phyloP scores from a whole-genome alignment of 2,329 filamentous ascomycete species.

The Oidium heveae region DNA sequence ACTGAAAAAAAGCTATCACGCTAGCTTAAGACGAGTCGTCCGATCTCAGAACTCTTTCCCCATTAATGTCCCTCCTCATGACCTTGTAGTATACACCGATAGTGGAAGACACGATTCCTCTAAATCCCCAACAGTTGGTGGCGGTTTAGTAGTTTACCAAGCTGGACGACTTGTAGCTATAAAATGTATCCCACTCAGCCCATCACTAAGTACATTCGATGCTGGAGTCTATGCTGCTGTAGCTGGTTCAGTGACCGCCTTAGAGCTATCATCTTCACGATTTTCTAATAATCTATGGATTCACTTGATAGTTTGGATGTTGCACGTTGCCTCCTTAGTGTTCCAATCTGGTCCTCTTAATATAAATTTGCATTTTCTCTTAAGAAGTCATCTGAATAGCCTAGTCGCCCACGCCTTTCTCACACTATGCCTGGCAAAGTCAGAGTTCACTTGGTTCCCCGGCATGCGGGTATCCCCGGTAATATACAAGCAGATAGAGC shows the following conservation, averaged over 20 bases:
- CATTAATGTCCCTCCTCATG: too few species aligned
- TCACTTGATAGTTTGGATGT: not conserved
- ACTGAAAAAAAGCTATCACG: too few species aligned
- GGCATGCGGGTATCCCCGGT: not conserved
- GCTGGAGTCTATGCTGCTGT: too few species aligned
- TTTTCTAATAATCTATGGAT: not conserved
- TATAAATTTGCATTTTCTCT: not conserved
- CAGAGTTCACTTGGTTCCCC: not conserved
- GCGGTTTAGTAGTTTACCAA: not conserved
- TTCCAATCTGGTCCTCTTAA: not conserved
- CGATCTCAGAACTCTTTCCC: too few species aligned
- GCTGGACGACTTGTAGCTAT: too few species aligned
- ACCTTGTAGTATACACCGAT: too few species aligned
- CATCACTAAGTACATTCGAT: too few species aligned
- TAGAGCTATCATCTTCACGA: not conserved
- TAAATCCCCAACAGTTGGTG: not conserved
- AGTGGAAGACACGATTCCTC: not conserved
- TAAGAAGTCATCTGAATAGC: not conserved
- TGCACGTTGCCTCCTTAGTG: not conserved
- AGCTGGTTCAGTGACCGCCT: too few species aligned
- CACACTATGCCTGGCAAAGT: not conserved
- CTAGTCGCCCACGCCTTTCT: not conserved
- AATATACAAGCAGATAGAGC: too few species aligned
- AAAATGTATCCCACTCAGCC: too few species aligned
- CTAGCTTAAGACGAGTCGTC: too few species aligned